phyloP scores from a whole-genome alignment of 805 yeast species.

The Lachancea thermotolerans region DNA sequence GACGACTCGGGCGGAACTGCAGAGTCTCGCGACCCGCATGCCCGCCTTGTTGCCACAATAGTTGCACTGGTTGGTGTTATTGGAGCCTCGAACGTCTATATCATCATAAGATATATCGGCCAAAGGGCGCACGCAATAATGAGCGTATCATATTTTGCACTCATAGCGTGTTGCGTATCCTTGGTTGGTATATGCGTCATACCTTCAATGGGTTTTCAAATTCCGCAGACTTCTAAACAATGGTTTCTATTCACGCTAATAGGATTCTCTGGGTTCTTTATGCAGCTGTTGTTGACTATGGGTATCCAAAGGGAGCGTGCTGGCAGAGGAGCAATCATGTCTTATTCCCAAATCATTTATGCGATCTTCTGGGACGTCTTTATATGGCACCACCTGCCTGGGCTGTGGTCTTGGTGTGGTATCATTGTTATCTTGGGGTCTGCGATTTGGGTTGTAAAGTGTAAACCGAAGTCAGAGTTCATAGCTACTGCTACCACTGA shows the following conservation, averaged over 20 bases:
- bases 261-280: slow-evolving; percentile 74
- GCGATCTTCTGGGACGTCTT: slow-evolving; percentile 69
- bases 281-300: slow-evolving; percentile 72
- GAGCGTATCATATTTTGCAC: slow-evolving; percentile 71
- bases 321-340: slow-evolving; percentile 65
- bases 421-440: slow-evolving; percentile 58
- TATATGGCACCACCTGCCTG: slow-evolving; percentile 70
- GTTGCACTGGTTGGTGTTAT: slow-evolving; percentile 61
- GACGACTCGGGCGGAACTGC: slow-evolving; percentile 23
- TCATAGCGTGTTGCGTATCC: slow-evolving; percentile 51
- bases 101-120: slow-evolving; percentile 69
- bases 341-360: slow-evolving; percentile 70
- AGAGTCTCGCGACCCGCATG: slow-evolving; percentile 48
- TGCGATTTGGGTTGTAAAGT: slow-evolving; percentile 53
- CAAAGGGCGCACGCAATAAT: slow-evolving; percentile 71
- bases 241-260: slow-evolving; percentile 57
- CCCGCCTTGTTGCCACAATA: slow-evolving; percentile 53
- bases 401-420: slow-evolving; percentile 61
- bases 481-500: slow-evolving; percentile 3
- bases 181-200: slow-evolving; percentile 43
- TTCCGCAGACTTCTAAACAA: slow-evolving; percentile 56
- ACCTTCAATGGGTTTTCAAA: slow-evolving; percentile 53
- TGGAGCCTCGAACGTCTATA: slow-evolving; percentile 65
- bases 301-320: slow-evolving; percentile 81
- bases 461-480: slow-evolving; percentile 35